Conservation (phyloP, 2,329 filamentous ascomycete genomes). For the Rugonectria rugulosa region DNA sequence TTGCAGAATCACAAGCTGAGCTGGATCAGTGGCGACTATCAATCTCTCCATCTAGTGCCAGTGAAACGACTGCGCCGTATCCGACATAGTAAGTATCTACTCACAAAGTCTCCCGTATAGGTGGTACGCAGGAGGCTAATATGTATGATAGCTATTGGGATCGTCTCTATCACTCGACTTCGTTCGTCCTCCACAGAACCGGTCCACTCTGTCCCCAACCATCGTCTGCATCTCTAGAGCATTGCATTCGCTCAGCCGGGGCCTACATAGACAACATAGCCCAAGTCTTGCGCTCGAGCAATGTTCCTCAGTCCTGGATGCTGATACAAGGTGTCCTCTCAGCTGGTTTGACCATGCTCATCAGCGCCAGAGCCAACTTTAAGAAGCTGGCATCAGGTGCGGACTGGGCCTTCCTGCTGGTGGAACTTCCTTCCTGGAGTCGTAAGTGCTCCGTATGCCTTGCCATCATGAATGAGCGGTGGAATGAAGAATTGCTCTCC, state of each 20-base stretch:
- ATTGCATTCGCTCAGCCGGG: conserved; percentile 2
- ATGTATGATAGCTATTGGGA: conserved; percentile 9
- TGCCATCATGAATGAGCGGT: conserved; percentile 15
- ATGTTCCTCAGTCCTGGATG: conserved; percentile 20
- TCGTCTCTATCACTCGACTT: conserved; percentile 14
- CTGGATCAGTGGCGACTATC: conserved; percentile 1
- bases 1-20: not conserved
- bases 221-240: not conserved
- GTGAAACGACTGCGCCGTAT: not conserved
- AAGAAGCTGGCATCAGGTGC: not conserved
- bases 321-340: conserved; percentile 18
- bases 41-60: not conserved
- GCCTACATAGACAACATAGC: conserved; percentile 4
- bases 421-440: conserved; percentile 14
- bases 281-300: not conserved
- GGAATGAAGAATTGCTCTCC: conserved; percentile 10
- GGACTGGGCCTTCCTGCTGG: conserved; percentile 9
- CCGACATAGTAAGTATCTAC: not conserved
- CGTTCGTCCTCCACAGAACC: conserved; percentile 18
- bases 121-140: not conserved
- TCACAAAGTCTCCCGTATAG: no score
- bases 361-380: conserved; percentile 5
- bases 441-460: conserved; percentile 17
- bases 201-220: conserved; percentile 15
- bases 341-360: conserved; percentile 17